A percentile compares a stretch with the other conserved stretches of the same genome.
phyloP scores from a whole-genome alignment of 257 asterid species.

The Gynochthodes officinalis region DNA sequence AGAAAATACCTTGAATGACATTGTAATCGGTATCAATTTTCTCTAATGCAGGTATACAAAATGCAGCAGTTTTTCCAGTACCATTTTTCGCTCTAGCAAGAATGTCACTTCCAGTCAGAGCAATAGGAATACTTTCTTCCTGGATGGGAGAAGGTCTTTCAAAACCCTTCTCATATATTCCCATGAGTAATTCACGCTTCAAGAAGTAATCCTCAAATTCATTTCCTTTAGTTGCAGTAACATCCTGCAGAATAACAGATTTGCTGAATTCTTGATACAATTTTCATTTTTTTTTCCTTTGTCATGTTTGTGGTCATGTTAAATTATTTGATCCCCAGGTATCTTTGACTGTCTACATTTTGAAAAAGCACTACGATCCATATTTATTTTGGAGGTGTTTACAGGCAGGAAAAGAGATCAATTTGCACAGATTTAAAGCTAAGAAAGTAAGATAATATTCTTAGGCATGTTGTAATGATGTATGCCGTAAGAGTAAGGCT shows the following conservation, averaged over 20 bases:
- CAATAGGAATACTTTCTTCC: constrained; percentile 85
- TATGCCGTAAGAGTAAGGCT: background rate
- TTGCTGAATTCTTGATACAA: background rate
- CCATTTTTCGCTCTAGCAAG: constrained; percentile 87
- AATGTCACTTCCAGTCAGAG: constrained; percentile 75
- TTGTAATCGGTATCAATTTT: constrained; percentile 68
- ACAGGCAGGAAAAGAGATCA: constrained; percentile 5
- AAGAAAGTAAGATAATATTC: background rate
- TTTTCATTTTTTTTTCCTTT: background rate
- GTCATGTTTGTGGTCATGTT: background rate
- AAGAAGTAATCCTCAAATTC: constrained; percentile 82
- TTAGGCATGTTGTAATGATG: background rate
- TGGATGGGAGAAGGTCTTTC: constrained; percentile 83
- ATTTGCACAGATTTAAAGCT: background rate
- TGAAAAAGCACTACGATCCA: background rate
- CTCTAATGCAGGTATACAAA: constrained; percentile 75
- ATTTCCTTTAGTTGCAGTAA: constrained; percentile 84
- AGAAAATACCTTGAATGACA: constrained; percentile 56
- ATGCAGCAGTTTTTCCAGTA: constrained; percentile 87
- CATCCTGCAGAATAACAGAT: constrained; percentile 46
- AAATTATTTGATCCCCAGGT: background rate
- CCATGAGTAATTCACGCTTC: constrained; percentile 86
- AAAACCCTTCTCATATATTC: constrained; percentile 81
- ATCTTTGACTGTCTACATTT: background rate
- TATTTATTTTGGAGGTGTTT: background rate